Base-by-base conservation (phyloP, 352 stramenopile species). In the Pythium myriotylum region DNA sequence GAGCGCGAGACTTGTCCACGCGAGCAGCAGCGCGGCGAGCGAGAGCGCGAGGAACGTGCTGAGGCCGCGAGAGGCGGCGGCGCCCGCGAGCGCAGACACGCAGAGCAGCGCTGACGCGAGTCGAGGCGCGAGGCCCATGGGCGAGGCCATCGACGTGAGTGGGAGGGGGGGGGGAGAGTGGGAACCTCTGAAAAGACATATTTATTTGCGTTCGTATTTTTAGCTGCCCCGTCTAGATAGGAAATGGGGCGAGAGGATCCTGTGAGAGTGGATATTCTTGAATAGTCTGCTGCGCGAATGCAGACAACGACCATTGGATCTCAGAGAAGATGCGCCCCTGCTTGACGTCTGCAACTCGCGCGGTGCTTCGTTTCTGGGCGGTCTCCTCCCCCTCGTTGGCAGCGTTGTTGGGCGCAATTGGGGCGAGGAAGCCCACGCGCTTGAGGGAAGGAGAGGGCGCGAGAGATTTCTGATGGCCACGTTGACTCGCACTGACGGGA, bases 21-120 rank as follows among this genome's bases (percentile, higher is more conserved):
- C 22, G 13, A 19, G 9, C 16, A 59, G 17, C 19, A 65, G 39
- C 20, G n/a, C 23, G 40, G 48, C 39, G 41, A 26, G 29, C 14
- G 58, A 65, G 22, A 59, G 32, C 58, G 48, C 57, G 49, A 65
- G 50, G 24, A 65, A 65, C 2, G 29, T 29, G 20, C 48, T 43
- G 9, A 40, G 39, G 39, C 48, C 49, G 32, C 29, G 39, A 9
- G 20, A n/a, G 4, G 33, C 46, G 17, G 47, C 35, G 29, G 26
- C 55, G 1, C 29, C 45, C 16, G 29, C 55, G 6, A 41, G 45
- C 10, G 35, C 24, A 20, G 55, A 54, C 45, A 40, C 45, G 16
- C 41, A 35, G 40, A 62, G 42, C 40, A 62, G 55, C 43, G 33
- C 43, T 24, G 47, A 14, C 24, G 23, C 45, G 13, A 59, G 51